Evolutionary conservation across 192 early-diverging fungal species (phyloP).

Genomic region (Entophlyctis helioformis): DNA sequence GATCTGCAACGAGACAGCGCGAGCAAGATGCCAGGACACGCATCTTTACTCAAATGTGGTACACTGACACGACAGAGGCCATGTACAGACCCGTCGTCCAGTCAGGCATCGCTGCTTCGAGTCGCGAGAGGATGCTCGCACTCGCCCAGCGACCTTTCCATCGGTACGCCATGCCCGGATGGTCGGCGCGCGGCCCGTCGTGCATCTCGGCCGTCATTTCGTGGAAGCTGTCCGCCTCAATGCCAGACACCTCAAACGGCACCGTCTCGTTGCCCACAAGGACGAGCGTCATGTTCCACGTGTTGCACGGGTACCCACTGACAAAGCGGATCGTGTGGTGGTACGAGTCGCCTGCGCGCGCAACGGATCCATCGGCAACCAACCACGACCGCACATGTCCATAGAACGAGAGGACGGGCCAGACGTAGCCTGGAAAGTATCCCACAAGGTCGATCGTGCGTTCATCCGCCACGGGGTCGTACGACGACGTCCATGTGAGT

Average conservation of each 20-base stretch:
- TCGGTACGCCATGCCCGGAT: background rate
- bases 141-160: conserved; percentile 24
- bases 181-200: background rate
- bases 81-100: conserved; percentile 21
- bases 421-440: conserved; percentile 34
- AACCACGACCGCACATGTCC: conserved; percentile 50
- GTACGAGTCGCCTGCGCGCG: conserved; percentile 1
- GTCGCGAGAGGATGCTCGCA: conserved; percentile 14
- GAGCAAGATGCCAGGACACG: no score
- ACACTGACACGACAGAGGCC: no score
- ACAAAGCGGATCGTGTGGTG: conserved; percentile 17
- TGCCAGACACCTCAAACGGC: conserved; percentile 13
- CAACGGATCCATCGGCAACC: conserved; percentile 1
- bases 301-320: conserved; percentile 17
- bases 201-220: conserved; percentile 14
- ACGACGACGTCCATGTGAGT: conserved; percentile 27
- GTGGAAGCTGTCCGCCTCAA: conserved; percentile 22
- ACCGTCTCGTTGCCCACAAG: conserved; percentile 7
- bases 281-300: conserved; percentile 16
- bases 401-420: conserved; percentile 52
- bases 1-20: no score
- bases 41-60: no score
- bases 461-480: conserved; percentile 28
- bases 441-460: conserved; percentile 33
- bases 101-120: conserved; percentile 20